Evolutionary conservation across 768 basidiomycete genomes (phyloP), one percentile per base, ranked within the genome.

Genomic region (Phlebiopsis gigantea): DNA sequence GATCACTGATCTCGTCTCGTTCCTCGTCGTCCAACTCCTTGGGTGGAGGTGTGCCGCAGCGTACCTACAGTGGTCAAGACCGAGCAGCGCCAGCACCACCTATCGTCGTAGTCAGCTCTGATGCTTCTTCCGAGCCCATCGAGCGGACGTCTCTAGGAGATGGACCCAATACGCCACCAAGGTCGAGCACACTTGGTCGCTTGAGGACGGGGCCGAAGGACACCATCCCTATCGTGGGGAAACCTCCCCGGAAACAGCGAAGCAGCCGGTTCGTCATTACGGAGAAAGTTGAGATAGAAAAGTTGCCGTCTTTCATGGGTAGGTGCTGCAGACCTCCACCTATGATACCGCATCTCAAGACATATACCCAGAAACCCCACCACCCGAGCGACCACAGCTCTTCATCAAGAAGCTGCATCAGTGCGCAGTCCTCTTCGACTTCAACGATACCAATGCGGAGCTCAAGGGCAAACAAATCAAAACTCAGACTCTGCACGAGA

Each of bases 391-490:
- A 31, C 85, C 92, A 30, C 86, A 88, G 58, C 79, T 99, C 34
- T 98, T 99, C 71, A 77, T 98, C 67, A 92, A 81, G 73, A 99
- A 99, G 73, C 80, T 99, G 53, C 87, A 89, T 71, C 97, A 99
- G 69, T 98, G 96, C 74, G 86, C 90, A 55, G 94, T 98, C 61
- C 75, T 99, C 42, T 99, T 99, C 72, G 97, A 99, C 74, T 99
- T 99, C 73, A 98, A 98, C 69, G 97, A 99, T 69, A 90, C 94
- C 46, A 95, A 90, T 65, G 79, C 90, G 26, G 97, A 99, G 66
- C 81, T 99, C 67, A 90, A 88, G 71, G 95, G 94, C 63, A 99
- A 99, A 75, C 96, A 98, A 72, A 90, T 98, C 75, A 99, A 99
- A 77, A 92, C 95, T 1, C 93, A 97, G 71, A 93, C 97, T 14